Percentiles rank a stretch among this genome's conserved stretches.
Conservation (phyloP, 768 basidiomycete genomes). For the Psilocybe azurescens region DNA sequence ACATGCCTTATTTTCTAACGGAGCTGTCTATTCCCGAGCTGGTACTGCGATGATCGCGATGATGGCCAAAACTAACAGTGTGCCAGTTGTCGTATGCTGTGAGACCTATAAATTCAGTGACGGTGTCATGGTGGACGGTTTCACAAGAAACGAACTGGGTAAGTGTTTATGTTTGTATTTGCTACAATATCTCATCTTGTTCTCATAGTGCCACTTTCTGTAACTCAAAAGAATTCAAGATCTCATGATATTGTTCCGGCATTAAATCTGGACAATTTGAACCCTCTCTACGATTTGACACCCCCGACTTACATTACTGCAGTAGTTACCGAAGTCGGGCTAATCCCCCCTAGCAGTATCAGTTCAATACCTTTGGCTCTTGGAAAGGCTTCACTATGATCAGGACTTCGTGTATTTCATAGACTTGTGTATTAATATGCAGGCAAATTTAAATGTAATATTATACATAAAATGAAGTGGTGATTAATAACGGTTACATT, state of each 20-base stretch:
- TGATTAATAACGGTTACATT: not conserved
- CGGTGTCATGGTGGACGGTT: slow-evolving; percentile 88
- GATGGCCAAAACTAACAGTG: slow-evolving; percentile 88
- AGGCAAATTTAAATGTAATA: slow-evolving; percentile 5
- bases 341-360: slow-evolving; percentile 93
- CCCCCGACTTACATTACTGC: slow-evolving; percentile 92
- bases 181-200: not conserved
- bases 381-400: slow-evolving; percentile 50
- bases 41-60: slow-evolving; percentile 97
- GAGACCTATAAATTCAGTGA: slow-evolving; percentile 99
- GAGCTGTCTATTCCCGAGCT: slow-evolving; percentile 90
- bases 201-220: slow-evolving; percentile 39
- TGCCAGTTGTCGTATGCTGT: slow-evolving; percentile 96
- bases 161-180: slow-evolving; percentile 24
- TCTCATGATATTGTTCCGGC: slow-evolving; percentile 33
- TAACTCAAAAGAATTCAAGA: slow-evolving; percentile 33
- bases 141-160: slow-evolving; percentile 97
- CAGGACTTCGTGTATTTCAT: not conserved
- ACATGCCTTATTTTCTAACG: slow-evolving; percentile 94
- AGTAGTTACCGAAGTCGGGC: slow-evolving; percentile 95
- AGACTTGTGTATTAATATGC: slow-evolving; percentile 16
- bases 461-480: not conserved
- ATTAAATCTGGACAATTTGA: slow-evolving; percentile 75
- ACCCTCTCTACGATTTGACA: slow-evolving; percentile 93
- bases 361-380: slow-evolving; percentile 81